Percentiles rank a stretch among this genome's conserved stretches.
phyloP scores from a whole-genome alignment of 495 filamentous ascomycete genomes.

The Talaromyces wortmannii region DNA sequence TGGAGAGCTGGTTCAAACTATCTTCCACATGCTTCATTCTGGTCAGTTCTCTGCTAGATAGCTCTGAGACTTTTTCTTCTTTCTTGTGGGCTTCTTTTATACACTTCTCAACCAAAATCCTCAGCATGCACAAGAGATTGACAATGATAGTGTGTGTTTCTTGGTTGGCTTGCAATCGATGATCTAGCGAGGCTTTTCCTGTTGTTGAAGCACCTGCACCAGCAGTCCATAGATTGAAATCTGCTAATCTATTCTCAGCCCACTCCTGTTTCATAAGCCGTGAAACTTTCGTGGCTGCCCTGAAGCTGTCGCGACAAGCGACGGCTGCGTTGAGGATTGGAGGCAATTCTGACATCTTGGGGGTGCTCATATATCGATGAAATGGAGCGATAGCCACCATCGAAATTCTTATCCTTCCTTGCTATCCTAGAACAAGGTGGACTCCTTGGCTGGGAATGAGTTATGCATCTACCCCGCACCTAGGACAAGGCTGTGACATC shows the following conservation, averaged over 20 bases:
- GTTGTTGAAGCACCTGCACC: slow-evolving; percentile 8
- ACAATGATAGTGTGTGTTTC: not conserved
- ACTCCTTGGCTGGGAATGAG: not conserved
- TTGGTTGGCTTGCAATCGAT: not conserved
- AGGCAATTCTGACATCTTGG: not conserved
- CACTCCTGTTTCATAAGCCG: slow-evolving; percentile 1
- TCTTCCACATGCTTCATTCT: not conserved
- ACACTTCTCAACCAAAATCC: not conserved
- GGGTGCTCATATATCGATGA: not conserved
- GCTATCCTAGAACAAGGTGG: not conserved
- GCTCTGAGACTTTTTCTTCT: not conserved
- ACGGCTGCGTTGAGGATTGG: not conserved
- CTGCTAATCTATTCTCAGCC: slow-evolving; percentile 13
- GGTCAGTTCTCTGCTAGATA: not conserved
- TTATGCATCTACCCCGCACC: not conserved
- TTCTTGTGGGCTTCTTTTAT: not conserved
- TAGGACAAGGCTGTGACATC: not conserved
- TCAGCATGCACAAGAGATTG: not conserved
- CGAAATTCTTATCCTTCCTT: not conserved
- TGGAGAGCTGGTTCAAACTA: slow-evolving; percentile 1
- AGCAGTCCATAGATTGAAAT: slow-evolving; percentile 14
- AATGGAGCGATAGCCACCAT: not conserved
- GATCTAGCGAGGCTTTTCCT: slow-evolving; percentile 6
- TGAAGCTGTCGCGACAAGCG: not conserved
- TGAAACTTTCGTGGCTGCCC: not conserved